A percentile compares a stretch with the other conserved stretches of the same genome.
Conservation (phyloP, 371 early-diverging fungal species). For the Cokeromyces recurvatus region DNA sequence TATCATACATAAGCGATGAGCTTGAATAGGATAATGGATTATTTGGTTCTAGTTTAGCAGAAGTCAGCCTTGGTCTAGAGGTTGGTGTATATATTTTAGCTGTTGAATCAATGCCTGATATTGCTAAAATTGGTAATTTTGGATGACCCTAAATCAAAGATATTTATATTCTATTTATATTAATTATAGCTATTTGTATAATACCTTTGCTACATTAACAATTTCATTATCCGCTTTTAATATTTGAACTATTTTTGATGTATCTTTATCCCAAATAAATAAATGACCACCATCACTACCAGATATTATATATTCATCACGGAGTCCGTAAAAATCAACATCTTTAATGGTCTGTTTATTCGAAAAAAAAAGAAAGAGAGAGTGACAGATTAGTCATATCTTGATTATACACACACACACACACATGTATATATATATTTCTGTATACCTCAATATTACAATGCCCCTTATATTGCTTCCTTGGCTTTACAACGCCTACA, state of each 20-base stretch:
- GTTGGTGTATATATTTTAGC: conserved; percentile 67
- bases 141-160: conserved; percentile 36
- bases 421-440: too few species aligned
- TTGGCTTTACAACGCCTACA: conserved; percentile 20
- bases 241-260: conserved; percentile 58
- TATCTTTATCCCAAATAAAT: conserved; percentile 72
- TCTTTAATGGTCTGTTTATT: conserved; percentile 82
- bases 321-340: conserved; percentile 67
- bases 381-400: too few species aligned
- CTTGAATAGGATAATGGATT: conserved; percentile 21
- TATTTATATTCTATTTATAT: too few species aligned
- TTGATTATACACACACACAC: too few species aligned
- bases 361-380: too few species aligned
- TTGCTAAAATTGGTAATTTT: conserved; percentile 41
- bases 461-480: conserved; percentile 32
- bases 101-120: conserved; percentile 71
- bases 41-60: conserved; percentile 21
- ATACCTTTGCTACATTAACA: conserved; percentile 58
- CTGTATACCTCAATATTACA: conserved; percentile 35
- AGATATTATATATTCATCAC: conserved; percentile 68
- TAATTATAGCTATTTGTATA: too few species aligned
- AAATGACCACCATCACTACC: conserved; percentile 79
- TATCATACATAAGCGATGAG: conserved; percentile 33
- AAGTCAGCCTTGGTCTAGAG: conserved; percentile 24
- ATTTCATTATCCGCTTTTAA: conserved; percentile 60